These are phyloP conservation scores for Trichophyton schoenleinii DNA, from an alignment of 2,329 filamentous ascomycete genomes.

Conservation along the genomic window DNA sequence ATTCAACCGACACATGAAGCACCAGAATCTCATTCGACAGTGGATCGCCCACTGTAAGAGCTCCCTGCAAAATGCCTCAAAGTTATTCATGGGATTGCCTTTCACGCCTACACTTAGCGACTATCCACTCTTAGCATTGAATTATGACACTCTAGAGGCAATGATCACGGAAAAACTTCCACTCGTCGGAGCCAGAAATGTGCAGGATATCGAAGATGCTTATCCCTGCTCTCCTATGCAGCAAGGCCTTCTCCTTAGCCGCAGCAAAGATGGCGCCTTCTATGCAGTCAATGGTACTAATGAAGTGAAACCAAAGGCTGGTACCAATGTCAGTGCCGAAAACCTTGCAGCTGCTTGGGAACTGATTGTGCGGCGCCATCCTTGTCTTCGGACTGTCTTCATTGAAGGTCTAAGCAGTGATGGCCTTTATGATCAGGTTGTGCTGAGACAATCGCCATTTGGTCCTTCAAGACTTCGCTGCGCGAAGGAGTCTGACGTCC, in stretches of 20 bases:
- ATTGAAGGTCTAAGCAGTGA: constrained; percentile 23
- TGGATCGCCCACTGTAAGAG: constrained; percentile 34
- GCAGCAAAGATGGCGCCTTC: constrained; percentile 22
- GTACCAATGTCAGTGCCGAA: constrained; percentile 18
- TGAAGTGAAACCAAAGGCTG: constrained; percentile 18
- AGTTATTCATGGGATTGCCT: constrained; percentile 17
- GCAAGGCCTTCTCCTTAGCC: constrained; percentile 26
- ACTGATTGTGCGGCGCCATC: constrained; percentile 22
- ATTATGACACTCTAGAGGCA: constrained; percentile 30
- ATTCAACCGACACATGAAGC: constrained; percentile 37
- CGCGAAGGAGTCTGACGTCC: constrained; percentile 19
- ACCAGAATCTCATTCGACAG: constrained; percentile 29
- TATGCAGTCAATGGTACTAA: constrained; percentile 30
- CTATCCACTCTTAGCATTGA: constrained; percentile 35
- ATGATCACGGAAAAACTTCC: constrained; percentile 28
- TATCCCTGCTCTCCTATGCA: constrained; percentile 30
- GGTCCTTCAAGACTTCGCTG: constrained; percentile 22
- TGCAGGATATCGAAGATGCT: constrained; percentile 32
- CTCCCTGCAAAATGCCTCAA: constrained; percentile 21
- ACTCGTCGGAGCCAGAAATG: constrained; percentile 19
- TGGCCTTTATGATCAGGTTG: constrained; percentile 25
- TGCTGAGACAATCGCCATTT: constrained; percentile 21
- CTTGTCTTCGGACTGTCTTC: constrained; percentile 29
- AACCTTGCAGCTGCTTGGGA: constrained; percentile 22
- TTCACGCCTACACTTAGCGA: constrained; percentile 30